A percentile compares a stretch with the other conserved stretches of the same genome.
phyloP scores from a whole-genome alignment of 2,329 filamentous ascomycete genomes.

The Lasiodiplodia sp. region DNA sequence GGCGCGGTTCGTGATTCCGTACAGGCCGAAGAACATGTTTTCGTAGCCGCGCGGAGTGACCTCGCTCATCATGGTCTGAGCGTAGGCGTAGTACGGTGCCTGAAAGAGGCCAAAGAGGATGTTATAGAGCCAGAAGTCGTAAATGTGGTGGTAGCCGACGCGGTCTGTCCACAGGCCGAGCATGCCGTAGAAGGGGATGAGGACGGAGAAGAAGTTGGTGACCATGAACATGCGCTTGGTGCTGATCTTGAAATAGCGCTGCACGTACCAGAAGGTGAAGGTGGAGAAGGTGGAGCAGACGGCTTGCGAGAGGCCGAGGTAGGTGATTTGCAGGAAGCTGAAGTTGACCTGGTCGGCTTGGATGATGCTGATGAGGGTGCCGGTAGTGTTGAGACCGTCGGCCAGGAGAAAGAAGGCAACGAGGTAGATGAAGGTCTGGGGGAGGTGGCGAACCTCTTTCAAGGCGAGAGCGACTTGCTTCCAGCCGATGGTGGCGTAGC shows the following conservation, averaged over 20 bases:
- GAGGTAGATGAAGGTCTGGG: slow-evolving; percentile 71
- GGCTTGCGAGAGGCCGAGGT: slow-evolving; percentile 70
- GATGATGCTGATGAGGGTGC: slow-evolving; percentile 71
- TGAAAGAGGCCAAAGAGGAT: slow-evolving; percentile 71
- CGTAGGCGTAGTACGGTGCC: slow-evolving; percentile 75
- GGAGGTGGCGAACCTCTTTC: slow-evolving; percentile 64
- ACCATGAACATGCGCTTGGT: slow-evolving; percentile 75
- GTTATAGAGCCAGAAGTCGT: slow-evolving; percentile 60
- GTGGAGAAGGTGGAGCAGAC: slow-evolving; percentile 70
- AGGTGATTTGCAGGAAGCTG: slow-evolving; percentile 70
- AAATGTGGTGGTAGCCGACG: slow-evolving; percentile 62
- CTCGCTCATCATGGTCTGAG: slow-evolving; percentile 74
- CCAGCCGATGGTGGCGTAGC: slow-evolving; percentile 65
- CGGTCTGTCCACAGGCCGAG: slow-evolving; percentile 63
- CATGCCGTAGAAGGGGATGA: slow-evolving; percentile 68
- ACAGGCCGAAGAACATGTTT: slow-evolving; percentile 74
- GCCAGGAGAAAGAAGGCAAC: slow-evolving; percentile 70
- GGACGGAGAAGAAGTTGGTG: slow-evolving; percentile 56
- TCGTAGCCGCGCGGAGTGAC: slow-evolving; percentile 73
- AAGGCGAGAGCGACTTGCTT: slow-evolving; percentile 59
- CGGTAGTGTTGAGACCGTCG: slow-evolving; percentile 74
- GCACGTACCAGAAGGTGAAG: slow-evolving; percentile 67
- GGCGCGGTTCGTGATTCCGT: slow-evolving; percentile 73
- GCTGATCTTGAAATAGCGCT: slow-evolving; percentile 64
- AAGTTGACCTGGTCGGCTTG: slow-evolving; percentile 72